Evolutionary conservation across 202 grass and related monocot species (phyloP).

Genomic region (Carex arenaria): DNA sequence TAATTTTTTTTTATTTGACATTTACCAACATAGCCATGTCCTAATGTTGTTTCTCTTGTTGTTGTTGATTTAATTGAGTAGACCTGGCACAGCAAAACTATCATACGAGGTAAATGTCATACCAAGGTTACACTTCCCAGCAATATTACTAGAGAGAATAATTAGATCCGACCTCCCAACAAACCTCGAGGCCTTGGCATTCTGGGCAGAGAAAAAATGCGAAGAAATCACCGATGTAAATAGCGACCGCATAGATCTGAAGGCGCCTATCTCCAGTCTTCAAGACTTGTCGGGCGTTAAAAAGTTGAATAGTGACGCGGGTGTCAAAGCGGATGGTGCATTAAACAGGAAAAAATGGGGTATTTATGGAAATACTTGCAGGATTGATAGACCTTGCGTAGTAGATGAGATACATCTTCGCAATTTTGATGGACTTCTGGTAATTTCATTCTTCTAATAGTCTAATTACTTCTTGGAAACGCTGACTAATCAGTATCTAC

Average conservation of each 20-base stretch:
- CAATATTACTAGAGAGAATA: conserved; percentile 95
- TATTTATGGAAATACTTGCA: conserved; percentile 83
- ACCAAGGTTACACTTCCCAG: conserved; percentile 89
- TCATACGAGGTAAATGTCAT: conserved; percentile 85
- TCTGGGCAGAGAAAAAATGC: conserved; percentile 64
- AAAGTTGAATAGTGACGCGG: conserved; percentile 19
- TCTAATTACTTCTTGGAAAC: neutral
- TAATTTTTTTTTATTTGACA: neutral
- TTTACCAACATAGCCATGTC: neutral
- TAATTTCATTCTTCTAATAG: conserved; percentile 33
- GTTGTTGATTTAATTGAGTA: conserved; percentile 19
- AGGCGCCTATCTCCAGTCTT: conserved; percentile 30
- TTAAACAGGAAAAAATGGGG: conserved; percentile 60
- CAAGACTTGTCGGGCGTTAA: conserved; percentile 16
- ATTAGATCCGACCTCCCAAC: conserved; percentile 88
- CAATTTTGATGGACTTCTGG: conserved; percentile 85
- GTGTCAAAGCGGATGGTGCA: conserved; percentile 2
- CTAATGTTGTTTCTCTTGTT: neutral
- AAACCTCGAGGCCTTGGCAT: conserved; percentile 75
- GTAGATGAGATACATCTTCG: conserved; percentile 97
- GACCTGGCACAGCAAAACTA: conserved; percentile 60
- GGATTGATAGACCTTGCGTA: conserved; percentile 72
- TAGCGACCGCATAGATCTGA: conserved; percentile 25
- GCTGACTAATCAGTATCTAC: neutral
- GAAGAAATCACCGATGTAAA: conserved; percentile 47